Base-by-base conservation (phyloP, 108 stramenopile genomes). In the Mediolabrus comicus region DNA sequence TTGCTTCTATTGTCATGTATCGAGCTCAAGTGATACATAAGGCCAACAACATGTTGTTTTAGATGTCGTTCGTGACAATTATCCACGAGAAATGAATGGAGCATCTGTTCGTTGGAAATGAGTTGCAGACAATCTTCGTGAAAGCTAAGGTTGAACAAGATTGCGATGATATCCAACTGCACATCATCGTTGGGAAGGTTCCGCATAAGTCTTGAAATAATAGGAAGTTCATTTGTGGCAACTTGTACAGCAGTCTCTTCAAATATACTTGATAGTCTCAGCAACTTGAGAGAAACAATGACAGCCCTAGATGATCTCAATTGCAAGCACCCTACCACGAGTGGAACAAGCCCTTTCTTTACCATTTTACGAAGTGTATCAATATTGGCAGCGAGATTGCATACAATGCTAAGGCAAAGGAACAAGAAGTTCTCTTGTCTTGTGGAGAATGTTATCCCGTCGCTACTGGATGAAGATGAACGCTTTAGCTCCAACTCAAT, bases 71-170 rank as follows among this genome's bases (percentile, higher is more conserved):
- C 60, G 28, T 54, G 59, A 35, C 68, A 25, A 52, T 57, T 31
- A 34, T 53, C n/a, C 24, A 57, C 13, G 0, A 75, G 53, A 30
- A 54, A 30, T 17, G 19, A 31, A 43, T 68, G 67, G 9, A 49
- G 22, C 22, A 62, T 57, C 19, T 62, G 35, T 59, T 62, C 7
- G 24, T 38, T 24, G 12, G 74, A 75, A 28, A 75, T 75, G 12
- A 68, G 3, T 0, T 22, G 34, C 7, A 35, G 9, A 34, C 74
- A 75, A 27, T 55, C 52, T 19, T 56, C 25, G 51, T 67, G 61
- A 41, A 75, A 75, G 53, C 74, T 75, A 28, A 68, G 17, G 62
- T 75, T 75, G 61, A 75, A 75, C 5, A 75, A 41, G 22, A 58
- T 52, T 26, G 19, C 14, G 31, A 52, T 53, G 1, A 68, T 22